Evolutionary conservation across 192 early-diverging fungal species (phyloP).

Genomic region (Rhizophagus sp.): DNA sequence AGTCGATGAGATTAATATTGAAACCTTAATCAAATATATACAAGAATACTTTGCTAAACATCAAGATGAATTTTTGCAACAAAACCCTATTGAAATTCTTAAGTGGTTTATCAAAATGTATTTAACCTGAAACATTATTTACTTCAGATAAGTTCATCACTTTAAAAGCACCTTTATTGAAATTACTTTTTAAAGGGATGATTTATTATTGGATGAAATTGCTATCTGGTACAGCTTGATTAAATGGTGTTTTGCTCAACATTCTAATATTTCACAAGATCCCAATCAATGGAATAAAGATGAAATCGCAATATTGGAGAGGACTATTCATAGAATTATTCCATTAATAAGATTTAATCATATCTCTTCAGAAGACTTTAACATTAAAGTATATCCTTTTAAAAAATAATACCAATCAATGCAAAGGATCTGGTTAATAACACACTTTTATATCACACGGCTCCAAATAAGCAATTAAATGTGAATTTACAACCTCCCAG

Average conservation of each 20-base stretch:
- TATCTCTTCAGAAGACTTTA: too few species aligned
- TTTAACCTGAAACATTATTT: neutral
- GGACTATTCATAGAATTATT: too few species aligned
- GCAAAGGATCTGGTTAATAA: neutral
- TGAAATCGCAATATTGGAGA: neutral
- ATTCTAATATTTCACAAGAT: neutral
- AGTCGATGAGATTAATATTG: neutral
- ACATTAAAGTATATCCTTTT: too few species aligned
- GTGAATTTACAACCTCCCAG: neutral
- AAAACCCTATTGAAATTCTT: neutral
- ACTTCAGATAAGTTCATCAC: neutral
- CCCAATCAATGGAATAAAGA: neutral
- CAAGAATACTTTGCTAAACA: neutral
- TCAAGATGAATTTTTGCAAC: neutral
- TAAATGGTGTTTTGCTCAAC: neutral
- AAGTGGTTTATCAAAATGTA: neutral
- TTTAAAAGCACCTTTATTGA: too few species aligned
- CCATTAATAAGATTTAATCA: too few species aligned
- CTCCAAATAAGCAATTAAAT: neutral
- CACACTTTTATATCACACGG: neutral
- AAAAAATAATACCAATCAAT: neutral
- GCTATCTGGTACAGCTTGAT: neutral
- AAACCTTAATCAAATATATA: neutral
- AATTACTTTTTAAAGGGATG: neutral
- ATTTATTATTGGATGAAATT: neutral